phyloP scores from a whole-genome alignment of 129 eudicot genomes.

The Flaveria linearis region DNA sequence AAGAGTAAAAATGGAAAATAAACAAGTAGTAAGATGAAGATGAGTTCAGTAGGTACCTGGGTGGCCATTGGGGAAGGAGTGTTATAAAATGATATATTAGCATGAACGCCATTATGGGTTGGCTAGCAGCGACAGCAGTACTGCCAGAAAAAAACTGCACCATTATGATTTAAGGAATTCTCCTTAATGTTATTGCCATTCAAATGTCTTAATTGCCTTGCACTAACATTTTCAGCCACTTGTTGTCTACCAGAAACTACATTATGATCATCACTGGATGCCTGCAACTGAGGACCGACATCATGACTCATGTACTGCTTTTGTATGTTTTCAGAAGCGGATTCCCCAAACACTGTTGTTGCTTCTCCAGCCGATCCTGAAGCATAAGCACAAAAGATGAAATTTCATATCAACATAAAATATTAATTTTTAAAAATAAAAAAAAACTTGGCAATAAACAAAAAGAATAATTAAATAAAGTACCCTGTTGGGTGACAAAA shows the following conservation, averaged over 20 bases:
- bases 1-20: not conserved
- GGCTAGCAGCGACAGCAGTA: slow-evolving; percentile 32
- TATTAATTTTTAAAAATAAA: no score
- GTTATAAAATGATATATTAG: no score
- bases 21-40: no score
- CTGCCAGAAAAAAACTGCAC: slow-evolving; percentile 46
- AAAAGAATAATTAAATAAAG: not conserved
- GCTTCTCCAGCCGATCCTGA: slow-evolving; percentile 95
- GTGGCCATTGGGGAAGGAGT: no score
- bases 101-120: slow-evolving; percentile 56
- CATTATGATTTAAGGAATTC: slow-evolving; percentile 57
- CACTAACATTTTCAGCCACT: no score
- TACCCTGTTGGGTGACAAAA: slow-evolving; percentile 7
- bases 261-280: no score
- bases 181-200: slow-evolving; percentile 57
- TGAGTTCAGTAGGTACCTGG: no score
- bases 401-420: not conserved
- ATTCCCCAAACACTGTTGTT: slow-evolving; percentile 74
- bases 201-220: slow-evolving; percentile 48
- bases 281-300: no score
- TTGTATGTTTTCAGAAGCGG: slow-evolving; percentile 74
- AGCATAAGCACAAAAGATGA: slow-evolving; percentile 18
- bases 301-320: no score
- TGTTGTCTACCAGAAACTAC: no score
- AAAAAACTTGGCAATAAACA: not conserved